Conservation (phyloP, 2,329 filamentous ascomycete genomes). For the Colletotrichum gigasporum region DNA sequence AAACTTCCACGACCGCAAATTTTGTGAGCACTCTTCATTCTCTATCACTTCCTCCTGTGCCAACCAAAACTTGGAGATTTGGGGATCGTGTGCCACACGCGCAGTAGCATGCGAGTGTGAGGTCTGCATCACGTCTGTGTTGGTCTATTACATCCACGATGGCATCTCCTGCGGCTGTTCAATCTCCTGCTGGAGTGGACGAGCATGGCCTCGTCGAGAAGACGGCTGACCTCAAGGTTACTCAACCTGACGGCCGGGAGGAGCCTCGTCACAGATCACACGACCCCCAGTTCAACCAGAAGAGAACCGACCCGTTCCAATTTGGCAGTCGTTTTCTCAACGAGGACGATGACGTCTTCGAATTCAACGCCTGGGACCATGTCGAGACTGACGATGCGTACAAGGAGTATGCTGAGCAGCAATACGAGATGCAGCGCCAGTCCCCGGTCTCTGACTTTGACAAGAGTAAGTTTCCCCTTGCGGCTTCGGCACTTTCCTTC, state of each 20-base stretch:
- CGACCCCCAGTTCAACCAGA: constrained; percentile 77
- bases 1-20: background rate
- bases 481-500: background rate
- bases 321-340: constrained; percentile 91
- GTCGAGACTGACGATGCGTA: constrained; percentile 92
- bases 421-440: constrained; percentile 85
- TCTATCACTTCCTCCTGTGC: background rate
- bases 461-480: constrained; percentile 67
- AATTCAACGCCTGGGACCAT: constrained; percentile 99
- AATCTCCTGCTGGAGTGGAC: constrained; percentile 12
- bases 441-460: constrained; percentile 94
- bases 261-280: constrained; percentile 72
- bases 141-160: constrained; percentile 1
- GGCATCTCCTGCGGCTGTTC: constrained; percentile 11
- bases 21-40: background rate
- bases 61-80: constrained; percentile 9
- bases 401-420: constrained; percentile 83
- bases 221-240: constrained; percentile 36
- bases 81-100: background rate
- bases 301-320: constrained; percentile 91
- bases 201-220: constrained; percentile 36
- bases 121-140: background rate
- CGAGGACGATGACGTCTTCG: constrained; percentile 88
- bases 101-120: background rate
- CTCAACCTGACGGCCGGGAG: constrained; percentile 14